Base-by-base conservation (phyloP, 2,329 filamentous ascomycete species). In the Fusarium euwallaceae region DNA sequence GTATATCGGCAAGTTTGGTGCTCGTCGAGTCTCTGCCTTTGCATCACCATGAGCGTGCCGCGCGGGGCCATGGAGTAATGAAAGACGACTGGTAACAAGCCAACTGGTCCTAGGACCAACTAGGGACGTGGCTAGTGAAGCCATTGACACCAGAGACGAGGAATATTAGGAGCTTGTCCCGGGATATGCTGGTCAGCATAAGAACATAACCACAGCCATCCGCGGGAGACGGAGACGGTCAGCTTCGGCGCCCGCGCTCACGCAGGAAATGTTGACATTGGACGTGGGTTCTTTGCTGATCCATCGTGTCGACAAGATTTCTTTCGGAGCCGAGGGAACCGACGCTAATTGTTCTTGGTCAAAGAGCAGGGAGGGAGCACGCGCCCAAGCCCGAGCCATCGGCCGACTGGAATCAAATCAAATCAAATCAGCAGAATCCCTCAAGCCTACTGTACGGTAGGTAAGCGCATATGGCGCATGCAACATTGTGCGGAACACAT, bases 241-340 rank as follows among this genome's bases (percentile, higher is more conserved):
- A 48, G 61, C 45, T 63, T 63, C 45, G 61, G 66, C 58, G 36
- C 43, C 43, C 61, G 32, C 43, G 10, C 24, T 12, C 14, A 34
- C 24, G 24, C 14, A 34, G 32, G 17, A 56, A 55, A 63, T 37
- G 36, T 39, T 43, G 17, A 55, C 45, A 55, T 53, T 55, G 11
- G 14, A 24, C 61, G 32, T 39, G 61, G 32, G 61, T 41, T 55
- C 41, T 51, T 51, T 37, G 64, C 61, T 71, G 70, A 71, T 73
- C 68, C 67, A 48, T 48, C 36, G 22, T 22, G 41, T 61, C 45
- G 48, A 60, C 48, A 45, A 53, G 34, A 17, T 51, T 62, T 61
- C 32, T 61, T 32, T 78, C 76, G 76, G 76, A 78, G 76, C 76
- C 76, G 76, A 78, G 64, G 66, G 67, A 71, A 66, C 70, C 67